These are phyloP conservation scores for Chrysanthemum makinoi DNA, from an alignment of 129 eudicot species.

Conservation along the genomic window DNA sequence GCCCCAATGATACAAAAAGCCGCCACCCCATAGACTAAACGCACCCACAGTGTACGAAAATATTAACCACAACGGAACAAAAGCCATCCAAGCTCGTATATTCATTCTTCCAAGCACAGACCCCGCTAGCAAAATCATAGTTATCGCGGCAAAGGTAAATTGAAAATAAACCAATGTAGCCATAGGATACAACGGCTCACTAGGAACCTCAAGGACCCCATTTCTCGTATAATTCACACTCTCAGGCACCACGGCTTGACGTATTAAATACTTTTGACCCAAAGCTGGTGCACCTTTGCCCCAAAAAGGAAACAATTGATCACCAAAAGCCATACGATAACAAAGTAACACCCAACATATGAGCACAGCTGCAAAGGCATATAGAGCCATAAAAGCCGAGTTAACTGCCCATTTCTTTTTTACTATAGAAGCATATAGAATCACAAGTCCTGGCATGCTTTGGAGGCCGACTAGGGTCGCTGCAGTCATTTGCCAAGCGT, in stretches of 20 bases:
- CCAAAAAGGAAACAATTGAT: conserved; percentile 67
- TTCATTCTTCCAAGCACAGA: conserved; percentile 80
- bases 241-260: conserved; percentile 52
- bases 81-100: conserved; percentile 84
- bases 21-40: conserved; percentile 78
- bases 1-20: conserved; percentile 75
- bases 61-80: conserved; percentile 69
- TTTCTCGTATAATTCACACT: conserved; percentile 34
- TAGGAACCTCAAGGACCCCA: conserved; percentile 37
- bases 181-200: conserved; percentile 55
- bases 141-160: conserved; percentile 68
- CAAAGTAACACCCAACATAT: conserved; percentile 69
- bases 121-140: conserved; percentile 60
- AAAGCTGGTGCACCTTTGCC: conserved; percentile 67
- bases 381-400: conserved; percentile 87
- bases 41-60: conserved; percentile 79
- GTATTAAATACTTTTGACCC: conserved; percentile 55
- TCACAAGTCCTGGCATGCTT: conserved; percentile 79
- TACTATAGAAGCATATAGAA: conserved; percentile 68
- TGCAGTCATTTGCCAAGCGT: conserved; percentile 77
- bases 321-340: conserved; percentile 77
- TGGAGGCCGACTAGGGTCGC: conserved; percentile 76
- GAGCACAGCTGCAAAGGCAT: conserved; percentile 74
- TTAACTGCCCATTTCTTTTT: conserved; percentile 86
- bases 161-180: conserved; percentile 67